These are phyloP conservation scores for Cladorrhinum sp. DNA, from an alignment of 2,329 filamentous ascomycete species.

Conservation along the genomic window DNA sequence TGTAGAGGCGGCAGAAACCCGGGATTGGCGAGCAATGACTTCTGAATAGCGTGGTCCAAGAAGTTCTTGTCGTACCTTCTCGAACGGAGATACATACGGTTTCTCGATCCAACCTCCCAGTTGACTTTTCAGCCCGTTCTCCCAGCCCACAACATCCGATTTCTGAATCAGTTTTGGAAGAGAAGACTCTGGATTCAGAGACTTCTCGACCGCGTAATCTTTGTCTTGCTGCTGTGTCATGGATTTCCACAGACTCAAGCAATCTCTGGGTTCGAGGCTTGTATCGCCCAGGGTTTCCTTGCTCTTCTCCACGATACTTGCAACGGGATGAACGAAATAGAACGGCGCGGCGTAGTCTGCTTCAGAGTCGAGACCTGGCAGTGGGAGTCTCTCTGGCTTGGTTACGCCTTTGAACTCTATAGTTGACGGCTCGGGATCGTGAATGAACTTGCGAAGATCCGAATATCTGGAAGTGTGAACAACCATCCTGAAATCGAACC, in stretches of 20 bases:
- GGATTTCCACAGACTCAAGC: conserved; percentile 60
- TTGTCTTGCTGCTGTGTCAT: conserved; percentile 58
- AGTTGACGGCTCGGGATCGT: conserved; percentile 44
- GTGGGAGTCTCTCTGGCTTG: conserved; percentile 39
- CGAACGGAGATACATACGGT: conserved; percentile 38
- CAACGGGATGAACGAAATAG: conserved; percentile 63
- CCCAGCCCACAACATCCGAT: conserved; percentile 64
- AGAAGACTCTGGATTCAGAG: conserved; percentile 47
- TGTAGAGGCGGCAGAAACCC: not conserved
- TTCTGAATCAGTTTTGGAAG: conserved; percentile 59
- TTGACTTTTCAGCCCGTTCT: conserved; percentile 55
- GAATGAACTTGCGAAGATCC: conserved; percentile 73
- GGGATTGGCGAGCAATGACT: not conserved
- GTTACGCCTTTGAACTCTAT: conserved; percentile 52
- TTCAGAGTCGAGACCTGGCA: conserved; percentile 45
- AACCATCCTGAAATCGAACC: conserved; percentile 64
- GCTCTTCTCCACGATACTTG: conserved; percentile 56
- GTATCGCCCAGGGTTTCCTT: conserved; percentile 66
- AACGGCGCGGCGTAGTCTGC: conserved; percentile 47
- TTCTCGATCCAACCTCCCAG: conserved; percentile 61
- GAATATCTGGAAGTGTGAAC: conserved; percentile 69
- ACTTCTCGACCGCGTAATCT: conserved; percentile 47
- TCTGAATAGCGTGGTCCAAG: conserved; percentile 7
- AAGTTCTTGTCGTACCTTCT: conserved; percentile 46
- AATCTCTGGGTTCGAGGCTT: conserved; percentile 68